Percentiles rank a stretch among this genome's conserved stretches.
These are phyloP conservation scores for Teratosphaeria viscida DNA, from an alignment of 2,329 filamentous ascomycete genomes.

Conservation along the genomic window DNA sequence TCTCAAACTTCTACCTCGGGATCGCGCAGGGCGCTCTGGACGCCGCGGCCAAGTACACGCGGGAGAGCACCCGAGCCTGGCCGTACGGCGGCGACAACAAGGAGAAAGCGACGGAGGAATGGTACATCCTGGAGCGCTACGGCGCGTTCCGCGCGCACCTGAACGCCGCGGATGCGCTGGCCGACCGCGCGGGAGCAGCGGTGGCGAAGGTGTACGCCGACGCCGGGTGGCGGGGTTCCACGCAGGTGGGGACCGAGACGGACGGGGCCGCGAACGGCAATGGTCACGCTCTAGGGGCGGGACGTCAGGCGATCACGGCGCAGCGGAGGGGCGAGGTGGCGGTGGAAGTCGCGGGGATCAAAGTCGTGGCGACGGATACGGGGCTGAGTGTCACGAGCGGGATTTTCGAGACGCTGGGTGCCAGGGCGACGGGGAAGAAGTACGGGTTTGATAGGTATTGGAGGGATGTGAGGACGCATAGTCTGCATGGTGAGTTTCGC, in stretches of 20 bases:
- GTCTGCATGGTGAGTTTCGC: constrained; percentile 39
- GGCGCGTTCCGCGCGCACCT: constrained; percentile 55
- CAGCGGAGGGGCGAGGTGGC: constrained; percentile 49
- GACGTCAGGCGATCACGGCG: constrained; percentile 37
- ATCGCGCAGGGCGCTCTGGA: constrained; percentile 50
- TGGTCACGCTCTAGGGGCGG: constrained; percentile 2
- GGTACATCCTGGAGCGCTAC: constrained; percentile 53
- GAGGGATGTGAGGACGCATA: constrained; percentile 56
- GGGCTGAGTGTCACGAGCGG: constrained; percentile 48
- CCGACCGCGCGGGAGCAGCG: constrained; percentile 45
- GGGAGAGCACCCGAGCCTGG: constrained; percentile 49
- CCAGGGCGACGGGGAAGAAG: constrained; percentile 47
- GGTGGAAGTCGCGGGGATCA: constrained; percentile 52
- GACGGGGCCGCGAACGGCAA: constrained; percentile 12
- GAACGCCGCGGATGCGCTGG: constrained; percentile 48
- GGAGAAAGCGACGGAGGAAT: constrained; percentile 47
- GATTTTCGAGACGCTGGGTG: constrained; percentile 54
- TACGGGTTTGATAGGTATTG: constrained; percentile 56
- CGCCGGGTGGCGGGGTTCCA: constrained; percentile 19
- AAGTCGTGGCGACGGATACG: constrained; percentile 53
- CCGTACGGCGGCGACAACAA: constrained; percentile 55
- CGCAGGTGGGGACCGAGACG: constrained; percentile 3
- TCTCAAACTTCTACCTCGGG: constrained; percentile 55
- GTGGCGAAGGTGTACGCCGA: constrained; percentile 38
- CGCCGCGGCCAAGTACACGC: constrained; percentile 47